Evolutionary conservation across 2,329 filamentous ascomycete genomes (phyloP).

Genomic region (Clathrospora elynae): DNA sequence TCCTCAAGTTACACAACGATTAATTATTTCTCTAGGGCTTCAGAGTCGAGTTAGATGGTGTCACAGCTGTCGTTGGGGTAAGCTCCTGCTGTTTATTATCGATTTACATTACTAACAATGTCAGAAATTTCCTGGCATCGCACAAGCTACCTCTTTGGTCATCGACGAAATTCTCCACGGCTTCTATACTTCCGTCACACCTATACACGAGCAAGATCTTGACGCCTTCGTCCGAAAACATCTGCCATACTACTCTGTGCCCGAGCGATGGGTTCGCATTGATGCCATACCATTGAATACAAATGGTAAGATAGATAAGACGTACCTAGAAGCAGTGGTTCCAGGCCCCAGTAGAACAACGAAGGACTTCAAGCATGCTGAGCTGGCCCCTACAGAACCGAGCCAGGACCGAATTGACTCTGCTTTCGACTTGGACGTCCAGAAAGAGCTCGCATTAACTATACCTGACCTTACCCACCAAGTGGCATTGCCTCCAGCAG

Average conservation of each 20-base stretch:
- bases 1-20: no score
- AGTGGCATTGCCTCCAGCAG: no score
- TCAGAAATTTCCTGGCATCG: slow-evolving; percentile 53
- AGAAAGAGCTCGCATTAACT: no score
- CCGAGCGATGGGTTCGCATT: slow-evolving; percentile 53
- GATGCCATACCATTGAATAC: slow-evolving; percentile 56
- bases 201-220: slow-evolving; percentile 42
- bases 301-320: slow-evolving; percentile 64
- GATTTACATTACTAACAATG: slow-evolving; percentile 5
- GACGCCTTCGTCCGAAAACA: slow-evolving; percentile 50
- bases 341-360: neutral
- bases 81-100: neutral
- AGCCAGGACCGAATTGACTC: slow-evolving; percentile 14
- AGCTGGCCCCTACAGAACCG: neutral
- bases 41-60: slow-evolving; percentile 64
- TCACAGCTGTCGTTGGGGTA: slow-evolving; percentile 49
- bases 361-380: neutral
- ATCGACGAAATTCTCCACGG: slow-evolving; percentile 57
- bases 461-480: no score
- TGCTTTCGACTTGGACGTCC: neutral
- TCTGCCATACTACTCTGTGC: slow-evolving; percentile 63
- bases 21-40: slow-evolving; percentile 54
- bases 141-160: slow-evolving; percentile 56
- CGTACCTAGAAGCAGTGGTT: slow-evolving; percentile 47
- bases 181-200: slow-evolving; percentile 54